Evolutionary conservation across 1,284 basidiomycete species (phyloP).

Genomic region (Ganoderma lucidum): DNA sequence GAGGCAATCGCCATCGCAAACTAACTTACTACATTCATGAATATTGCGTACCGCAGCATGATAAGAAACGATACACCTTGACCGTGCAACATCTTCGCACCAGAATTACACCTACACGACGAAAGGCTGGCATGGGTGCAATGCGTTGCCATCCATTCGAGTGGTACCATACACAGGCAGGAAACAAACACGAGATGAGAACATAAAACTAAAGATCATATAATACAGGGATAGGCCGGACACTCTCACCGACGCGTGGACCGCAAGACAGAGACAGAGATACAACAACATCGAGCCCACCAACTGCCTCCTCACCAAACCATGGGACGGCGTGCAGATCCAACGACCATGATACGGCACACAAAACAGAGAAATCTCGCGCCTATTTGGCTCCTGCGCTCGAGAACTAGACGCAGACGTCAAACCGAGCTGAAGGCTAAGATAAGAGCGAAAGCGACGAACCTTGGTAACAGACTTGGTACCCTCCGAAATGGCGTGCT

Average conservation of each 20-base stretch:
- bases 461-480: slow-evolving; percentile 62
- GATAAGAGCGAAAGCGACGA: background rate
- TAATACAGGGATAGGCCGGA: slow-evolving; percentile 30
- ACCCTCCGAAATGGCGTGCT: slow-evolving; percentile 84
- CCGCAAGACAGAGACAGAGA: slow-evolving; percentile 20
- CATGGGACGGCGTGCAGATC: slow-evolving; percentile 2
- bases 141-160: slow-evolving; percentile 17
- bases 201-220: slow-evolving; percentile 29
- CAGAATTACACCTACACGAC: background rate
- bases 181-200: slow-evolving; percentile 12
- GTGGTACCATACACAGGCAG: slow-evolving; percentile 23
- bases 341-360: background rate
- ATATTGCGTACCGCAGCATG: too few species aligned
- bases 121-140: background rate
- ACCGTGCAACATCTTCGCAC: too few species aligned
- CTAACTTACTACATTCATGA: too few species aligned
- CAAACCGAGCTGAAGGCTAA: slow-evolving; percentile 2
- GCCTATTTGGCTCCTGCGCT: slow-evolving; percentile 66
- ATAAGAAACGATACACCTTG: too few species aligned
- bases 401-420: slow-evolving; percentile 56
- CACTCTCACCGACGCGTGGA: slow-evolving; percentile 22
- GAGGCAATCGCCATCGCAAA: too few species aligned
- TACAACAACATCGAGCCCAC: slow-evolving; percentile 25
- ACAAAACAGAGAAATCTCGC: background rate
- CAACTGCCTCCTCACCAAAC: slow-evolving; percentile 3